phyloP scores from a whole-genome alignment of 257 asterid species.

The Capsicum chinense region DNA sequence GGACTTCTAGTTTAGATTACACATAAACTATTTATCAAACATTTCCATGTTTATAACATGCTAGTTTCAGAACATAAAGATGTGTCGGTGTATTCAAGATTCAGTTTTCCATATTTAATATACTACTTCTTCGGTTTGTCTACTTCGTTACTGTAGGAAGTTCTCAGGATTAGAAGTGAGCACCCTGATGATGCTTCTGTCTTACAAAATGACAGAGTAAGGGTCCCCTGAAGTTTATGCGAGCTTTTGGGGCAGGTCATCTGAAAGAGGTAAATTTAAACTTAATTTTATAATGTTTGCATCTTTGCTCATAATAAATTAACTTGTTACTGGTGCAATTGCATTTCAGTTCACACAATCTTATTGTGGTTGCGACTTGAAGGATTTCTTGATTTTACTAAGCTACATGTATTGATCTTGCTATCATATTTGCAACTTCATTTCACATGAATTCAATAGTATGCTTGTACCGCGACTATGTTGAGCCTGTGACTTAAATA shows the following conservation, averaged over 20 bases:
- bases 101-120: background rate
- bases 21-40: too few relatives aligned
- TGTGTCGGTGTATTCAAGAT: background rate
- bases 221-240: conserved; percentile 84
- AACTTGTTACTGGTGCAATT: background rate
- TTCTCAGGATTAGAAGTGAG: conserved; percentile 62
- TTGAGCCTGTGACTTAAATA: background rate
- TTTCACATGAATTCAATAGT: too few relatives aligned
- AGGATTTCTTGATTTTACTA: too few relatives aligned
- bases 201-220: conserved; percentile 70
- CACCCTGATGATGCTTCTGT: conserved; percentile 79
- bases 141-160: conserved; percentile 54
- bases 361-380: too few relatives aligned
- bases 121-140: background rate
- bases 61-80: too few relatives aligned
- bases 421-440: background rate
- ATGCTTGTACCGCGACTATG: background rate
- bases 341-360: background rate
- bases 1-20: too few relatives aligned
- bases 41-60: too few relatives aligned
- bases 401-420: background rate
- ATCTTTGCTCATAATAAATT: background rate
- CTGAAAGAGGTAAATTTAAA: conserved; percentile 62
- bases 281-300: background rate
- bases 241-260: conserved; percentile 94